These are phyloP conservation scores for Datisca glomerata DNA, from an alignment of 306 rosid species.

Conservation along the genomic window DNA sequence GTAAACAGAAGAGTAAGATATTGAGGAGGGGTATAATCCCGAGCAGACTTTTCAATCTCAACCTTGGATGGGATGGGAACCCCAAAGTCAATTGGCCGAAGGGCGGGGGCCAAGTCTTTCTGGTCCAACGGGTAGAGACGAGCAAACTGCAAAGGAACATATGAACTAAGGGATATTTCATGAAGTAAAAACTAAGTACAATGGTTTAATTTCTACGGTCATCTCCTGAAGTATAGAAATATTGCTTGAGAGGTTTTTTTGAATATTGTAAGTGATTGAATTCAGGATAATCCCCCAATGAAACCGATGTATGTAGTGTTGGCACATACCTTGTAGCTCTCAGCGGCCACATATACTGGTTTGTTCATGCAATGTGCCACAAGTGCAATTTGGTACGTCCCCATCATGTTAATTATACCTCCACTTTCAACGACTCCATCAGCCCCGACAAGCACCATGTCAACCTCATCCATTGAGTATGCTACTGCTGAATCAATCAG, in stretches of 20 bases:
- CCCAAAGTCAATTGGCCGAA: conserved; percentile 77
- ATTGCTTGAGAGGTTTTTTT: too few relatives aligned
- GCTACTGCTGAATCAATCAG: conserved; percentile 95
- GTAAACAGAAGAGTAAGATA: conserved; percentile 86
- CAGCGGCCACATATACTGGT: conserved; percentile 92
- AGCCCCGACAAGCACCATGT: conserved; percentile 94
- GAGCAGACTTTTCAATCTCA: conserved; percentile 88
- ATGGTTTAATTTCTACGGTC: too few relatives aligned
- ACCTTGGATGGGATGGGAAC: conserved; percentile 92
- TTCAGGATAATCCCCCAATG: too few relatives aligned
- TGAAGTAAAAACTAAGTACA: background rate
- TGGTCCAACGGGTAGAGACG: conserved; percentile 92
- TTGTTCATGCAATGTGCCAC: conserved; percentile 86
- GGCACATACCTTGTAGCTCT: conserved; percentile 75
- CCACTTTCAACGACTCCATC: conserved; percentile 98
- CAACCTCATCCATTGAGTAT: conserved; percentile 92
- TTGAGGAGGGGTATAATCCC: conserved; percentile 95
- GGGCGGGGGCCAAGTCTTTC: conserved; percentile 89
- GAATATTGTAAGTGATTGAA: background rate
- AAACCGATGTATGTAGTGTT: background rate
- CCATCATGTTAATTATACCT: conserved; percentile 96
- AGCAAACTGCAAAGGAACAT: conserved; percentile 61
- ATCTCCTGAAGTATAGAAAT: too few relatives aligned
- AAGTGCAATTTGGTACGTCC: conserved; percentile 84
- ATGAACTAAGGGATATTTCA: background rate